Evolutionary conservation across 208 protist genomes (phyloP).

Genomic region (Angomonas ambiguus): DNA sequence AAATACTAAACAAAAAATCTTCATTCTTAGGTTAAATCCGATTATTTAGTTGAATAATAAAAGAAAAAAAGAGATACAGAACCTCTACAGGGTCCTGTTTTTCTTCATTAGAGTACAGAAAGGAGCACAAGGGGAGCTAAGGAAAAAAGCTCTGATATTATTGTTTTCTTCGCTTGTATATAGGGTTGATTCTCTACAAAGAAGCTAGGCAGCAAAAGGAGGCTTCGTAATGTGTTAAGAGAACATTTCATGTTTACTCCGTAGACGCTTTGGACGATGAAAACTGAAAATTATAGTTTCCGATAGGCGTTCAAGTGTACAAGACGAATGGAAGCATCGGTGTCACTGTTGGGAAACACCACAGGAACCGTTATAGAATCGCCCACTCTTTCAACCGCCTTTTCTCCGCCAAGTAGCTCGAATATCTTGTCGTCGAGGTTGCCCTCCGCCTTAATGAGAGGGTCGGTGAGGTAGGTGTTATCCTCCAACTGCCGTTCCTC

Average conservation of each 20-base stretch:
- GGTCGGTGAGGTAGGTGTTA: constrained; percentile 44
- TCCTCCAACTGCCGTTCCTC: constrained; percentile 16
- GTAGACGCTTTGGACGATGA: too few relatives aligned
- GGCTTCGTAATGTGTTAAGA: too few relatives aligned
- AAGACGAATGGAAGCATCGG: constrained; percentile 29
- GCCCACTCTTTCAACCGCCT: constrained; percentile 58
- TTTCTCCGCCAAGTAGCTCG: constrained; percentile 52
- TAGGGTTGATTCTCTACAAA: neutral
- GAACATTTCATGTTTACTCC: too few relatives aligned
- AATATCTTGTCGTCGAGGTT: constrained; percentile 49
- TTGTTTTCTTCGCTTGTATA: constrained; percentile 1
- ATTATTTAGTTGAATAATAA: neutral
- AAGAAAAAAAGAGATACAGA: neutral
- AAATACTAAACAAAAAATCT: neutral
- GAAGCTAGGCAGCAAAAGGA: too few relatives aligned
- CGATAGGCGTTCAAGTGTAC: constrained; percentile 54
- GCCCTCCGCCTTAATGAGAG: constrained; percentile 19
- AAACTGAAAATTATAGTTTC: constrained; percentile 41
- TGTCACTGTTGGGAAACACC: constrained; percentile 46
- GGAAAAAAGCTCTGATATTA: neutral
- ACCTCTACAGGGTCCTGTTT: too few relatives aligned
- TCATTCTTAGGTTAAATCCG: neutral
- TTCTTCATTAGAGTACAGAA: too few relatives aligned
- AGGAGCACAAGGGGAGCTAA: too few relatives aligned
- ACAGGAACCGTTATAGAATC: constrained; percentile 51